phyloP scores from a whole-genome alignment of 495 filamentous ascomycete species.

The Hypoxylon perforatum region DNA sequence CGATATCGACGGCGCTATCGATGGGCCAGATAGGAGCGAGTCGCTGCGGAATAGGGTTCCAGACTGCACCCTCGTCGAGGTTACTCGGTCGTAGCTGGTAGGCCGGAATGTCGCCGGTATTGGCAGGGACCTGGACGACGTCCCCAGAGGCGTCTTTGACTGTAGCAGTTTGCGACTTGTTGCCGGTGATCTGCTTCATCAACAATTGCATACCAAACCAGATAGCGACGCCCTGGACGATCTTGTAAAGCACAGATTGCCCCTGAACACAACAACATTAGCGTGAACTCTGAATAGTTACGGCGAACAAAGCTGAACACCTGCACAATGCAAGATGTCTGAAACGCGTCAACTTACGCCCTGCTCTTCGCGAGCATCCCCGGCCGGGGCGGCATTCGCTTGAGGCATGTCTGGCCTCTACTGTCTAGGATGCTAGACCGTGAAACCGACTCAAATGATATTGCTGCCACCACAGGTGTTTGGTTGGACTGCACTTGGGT shows the following conservation, averaged over 20 bases:
- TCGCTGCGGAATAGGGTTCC: slow-evolving; percentile 77
- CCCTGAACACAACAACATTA: slow-evolving; percentile 28
- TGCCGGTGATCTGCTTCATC: slow-evolving; percentile 59
- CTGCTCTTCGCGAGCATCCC: slow-evolving; percentile 48
- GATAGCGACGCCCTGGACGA: slow-evolving; percentile 53
- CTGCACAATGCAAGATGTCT: not conserved
- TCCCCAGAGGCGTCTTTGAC: slow-evolving; percentile 60
- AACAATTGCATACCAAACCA: slow-evolving; percentile 60
- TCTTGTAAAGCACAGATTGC: slow-evolving; percentile 51
- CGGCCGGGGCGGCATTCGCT: slow-evolving; percentile 42
- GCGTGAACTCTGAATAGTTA: slow-evolving; percentile 1
- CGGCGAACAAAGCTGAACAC: not conserved
- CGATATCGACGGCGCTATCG: slow-evolving; percentile 82
- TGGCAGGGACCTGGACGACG: slow-evolving; percentile 54
- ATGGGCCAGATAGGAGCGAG: slow-evolving; percentile 89
- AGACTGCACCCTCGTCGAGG: slow-evolving; percentile 69
- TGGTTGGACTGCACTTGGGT: slow-evolving; percentile 12
- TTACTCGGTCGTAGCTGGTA: slow-evolving; percentile 71
- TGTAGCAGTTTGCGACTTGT: slow-evolving; percentile 58
- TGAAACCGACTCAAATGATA: slow-evolving; percentile 13
- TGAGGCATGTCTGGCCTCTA: slow-evolving; percentile 48
- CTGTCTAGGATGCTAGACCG: slow-evolving; percentile 9
- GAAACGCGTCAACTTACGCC: slow-evolving; percentile 49
- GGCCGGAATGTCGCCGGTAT: slow-evolving; percentile 66
- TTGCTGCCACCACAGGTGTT: slow-evolving; percentile 7